Evolutionary conservation across 73 alveolate species (phyloP).

Genomic region (Paramecium sonneborni): DNA sequence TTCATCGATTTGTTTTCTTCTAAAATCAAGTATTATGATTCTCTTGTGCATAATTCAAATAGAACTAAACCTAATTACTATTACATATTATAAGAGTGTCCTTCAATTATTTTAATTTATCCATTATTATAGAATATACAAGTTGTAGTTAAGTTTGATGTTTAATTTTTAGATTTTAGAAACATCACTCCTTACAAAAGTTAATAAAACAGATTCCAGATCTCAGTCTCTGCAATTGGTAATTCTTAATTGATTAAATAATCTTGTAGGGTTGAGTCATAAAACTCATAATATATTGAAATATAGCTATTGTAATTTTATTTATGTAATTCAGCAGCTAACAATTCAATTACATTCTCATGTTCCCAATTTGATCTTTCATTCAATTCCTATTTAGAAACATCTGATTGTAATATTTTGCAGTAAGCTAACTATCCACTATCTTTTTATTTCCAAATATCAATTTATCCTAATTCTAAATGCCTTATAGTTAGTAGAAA

Average conservation of each 20-base stretch:
- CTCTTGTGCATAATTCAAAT: slow-evolving; percentile 43
- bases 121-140: slow-evolving; percentile 6
- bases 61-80: slow-evolving; percentile 17
- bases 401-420: not conserved
- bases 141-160: not conserved
- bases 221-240: not conserved
- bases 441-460: slow-evolving; percentile 41
- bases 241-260: not conserved
- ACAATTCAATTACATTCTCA: slow-evolving; percentile 35
- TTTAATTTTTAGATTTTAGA: not conserved
- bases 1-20: not conserved
- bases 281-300: slow-evolving; percentile 12
- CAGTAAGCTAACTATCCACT: not conserved
- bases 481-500: slow-evolving; percentile 29
- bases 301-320: not conserved
- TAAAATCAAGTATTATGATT: not conserved
- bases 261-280: not conserved
- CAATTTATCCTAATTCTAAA: slow-evolving; percentile 20
- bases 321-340: slow-evolving; percentile 44
- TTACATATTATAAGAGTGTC: not conserved
- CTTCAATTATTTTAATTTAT: not conserved
- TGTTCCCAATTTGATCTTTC: slow-evolving; percentile 41
- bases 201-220: not conserved
- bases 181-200: not conserved
- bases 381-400: not conserved